Evolutionary conservation across 371 early-diverging fungal genomes (phyloP), one percentile per base, ranked within the genome.

Genomic region (Cokeromyces recurvatus): DNA sequence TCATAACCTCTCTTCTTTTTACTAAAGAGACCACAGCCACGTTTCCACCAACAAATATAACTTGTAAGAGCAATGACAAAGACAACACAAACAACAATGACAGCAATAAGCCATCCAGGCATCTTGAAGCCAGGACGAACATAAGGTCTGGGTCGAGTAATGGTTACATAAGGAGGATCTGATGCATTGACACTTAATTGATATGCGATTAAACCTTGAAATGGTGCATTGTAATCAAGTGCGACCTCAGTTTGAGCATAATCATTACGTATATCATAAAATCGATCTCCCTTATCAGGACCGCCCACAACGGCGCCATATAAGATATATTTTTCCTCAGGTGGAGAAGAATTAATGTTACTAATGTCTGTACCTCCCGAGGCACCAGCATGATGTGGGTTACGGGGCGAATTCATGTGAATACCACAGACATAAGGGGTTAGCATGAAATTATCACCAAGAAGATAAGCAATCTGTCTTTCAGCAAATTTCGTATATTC

Each of bases 221-320:
- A 79, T 0, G 81, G 81, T 5, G 84, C 80, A 55, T 84, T 84
- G 53, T 84, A 84, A 50, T 84, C 84, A 38, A 84, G 41, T 2
- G 84, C 81, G 6, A 80, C 84, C 58, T 71, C 81, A 15, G 64
- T 68, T 44, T 81, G 74, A 16, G 46, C 24, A 59, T 66, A 78
- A 36, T 78, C 63, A 15, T 57, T 42, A 12, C 82, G 78, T 6
- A 57, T 51, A 43, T 84, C 84, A 21, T 63, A 54, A 37, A 78
- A 81, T 5, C 68, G 57, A 41, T 84, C 84, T 1, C 68, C 55
- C 23, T 70, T 53, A 38, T 72, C 74, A 0, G 84, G 84, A 8
- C 84, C 84, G 22, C 84, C 84, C 5, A 84, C 79, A 20, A 84
- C 48, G 1, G 77, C 79, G 11, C 84, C 84, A 51, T 79, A 80